These are phyloP conservation scores for Linum lewisii DNA, from an alignment of 345 rosid genomes.

Conservation along the genomic window DNA sequence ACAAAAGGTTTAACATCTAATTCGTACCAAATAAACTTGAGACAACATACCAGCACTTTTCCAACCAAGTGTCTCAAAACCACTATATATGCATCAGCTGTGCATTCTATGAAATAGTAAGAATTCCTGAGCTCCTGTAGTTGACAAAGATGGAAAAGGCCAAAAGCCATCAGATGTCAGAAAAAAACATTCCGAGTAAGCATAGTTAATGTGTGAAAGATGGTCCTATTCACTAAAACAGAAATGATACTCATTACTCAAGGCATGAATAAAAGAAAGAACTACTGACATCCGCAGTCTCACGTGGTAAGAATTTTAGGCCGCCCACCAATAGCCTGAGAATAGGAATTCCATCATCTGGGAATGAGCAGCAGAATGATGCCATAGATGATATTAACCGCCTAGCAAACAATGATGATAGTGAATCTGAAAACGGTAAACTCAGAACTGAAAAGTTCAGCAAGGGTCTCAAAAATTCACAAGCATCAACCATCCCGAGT, in stretches of 20 bases:
- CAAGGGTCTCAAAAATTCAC: conserved; percentile 71
- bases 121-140: conserved; percentile 53
- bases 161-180: conserved; percentile 6
- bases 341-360: conserved; percentile 47
- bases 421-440: conserved; percentile 34
- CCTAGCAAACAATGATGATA: conserved; percentile 39
- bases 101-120: conserved; percentile 31
- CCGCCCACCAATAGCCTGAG: conserved; percentile 50
- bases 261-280: not conserved
- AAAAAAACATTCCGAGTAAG: conserved; percentile 1
- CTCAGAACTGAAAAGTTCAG: conserved; percentile 45
- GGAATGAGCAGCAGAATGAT: conserved; percentile 62
- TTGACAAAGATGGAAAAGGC: conserved; percentile 15
- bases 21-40: not conserved
- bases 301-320: conserved; percentile 40
- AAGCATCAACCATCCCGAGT: conserved; percentile 51
- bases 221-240: not conserved
- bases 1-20: not conserved
- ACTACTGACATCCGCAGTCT: conserved; percentile 40
- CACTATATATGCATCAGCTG: conserved; percentile 55
- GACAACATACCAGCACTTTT: conserved; percentile 37
- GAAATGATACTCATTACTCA: conserved; percentile 2
- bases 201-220: not conserved
- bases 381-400: conserved; percentile 59
- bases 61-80: conserved; percentile 48